Percentiles rank a stretch among this genome's conserved stretches.
These are phyloP conservation scores for Melanogaster broomeanus DNA, from an alignment of 768 basidiomycete genomes.

Conservation along the genomic window DNA sequence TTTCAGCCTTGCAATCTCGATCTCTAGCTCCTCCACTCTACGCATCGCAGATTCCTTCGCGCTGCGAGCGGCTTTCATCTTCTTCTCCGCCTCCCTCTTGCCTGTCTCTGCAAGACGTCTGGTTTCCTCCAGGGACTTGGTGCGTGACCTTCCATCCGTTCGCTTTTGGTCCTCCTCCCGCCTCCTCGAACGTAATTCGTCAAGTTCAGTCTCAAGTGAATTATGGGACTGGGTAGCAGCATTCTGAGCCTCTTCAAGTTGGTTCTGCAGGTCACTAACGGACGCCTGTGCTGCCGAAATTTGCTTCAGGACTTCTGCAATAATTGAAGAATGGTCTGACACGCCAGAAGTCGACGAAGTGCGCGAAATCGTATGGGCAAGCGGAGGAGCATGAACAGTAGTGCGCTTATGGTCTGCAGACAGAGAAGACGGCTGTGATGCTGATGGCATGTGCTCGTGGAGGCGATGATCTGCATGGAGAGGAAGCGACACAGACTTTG, in stretches of 20 bases:
- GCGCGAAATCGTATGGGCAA: conserved; percentile 23
- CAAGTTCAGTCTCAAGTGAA: conserved; percentile 71
- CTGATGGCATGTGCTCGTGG: conserved; percentile 26
- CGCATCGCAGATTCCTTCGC: conserved; percentile 62
- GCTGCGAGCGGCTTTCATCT: conserved; percentile 67
- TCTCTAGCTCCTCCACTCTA: conserved; percentile 58
- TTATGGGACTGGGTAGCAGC: conserved; percentile 60
- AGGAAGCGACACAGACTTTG: conserved; percentile 79
- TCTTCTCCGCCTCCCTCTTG: conserved; percentile 87
- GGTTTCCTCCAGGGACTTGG: conserved; percentile 84
- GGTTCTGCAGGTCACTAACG: conserved; percentile 67
- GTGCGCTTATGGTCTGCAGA: conserved; percentile 27
- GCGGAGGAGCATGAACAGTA: conserved; percentile 29
- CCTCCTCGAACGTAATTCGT: conserved; percentile 69
- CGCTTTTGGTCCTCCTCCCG: conserved; percentile 82
- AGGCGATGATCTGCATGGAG: conserved; percentile 56
- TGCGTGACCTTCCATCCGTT: conserved; percentile 77
- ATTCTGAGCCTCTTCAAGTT: conserved; percentile 63
- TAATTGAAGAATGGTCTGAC: conserved; percentile 67
- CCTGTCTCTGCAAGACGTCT: conserved; percentile 79
- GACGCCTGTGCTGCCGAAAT: conserved; percentile 63
- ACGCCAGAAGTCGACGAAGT: conserved; percentile 19
- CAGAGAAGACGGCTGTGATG: conserved; percentile 22
- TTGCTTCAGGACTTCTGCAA: conserved; percentile 75
- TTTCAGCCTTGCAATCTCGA: conserved; percentile 59